Evolutionary conservation across 345 rosid species (phyloP).

Genomic region (Kandelia obovata): DNA sequence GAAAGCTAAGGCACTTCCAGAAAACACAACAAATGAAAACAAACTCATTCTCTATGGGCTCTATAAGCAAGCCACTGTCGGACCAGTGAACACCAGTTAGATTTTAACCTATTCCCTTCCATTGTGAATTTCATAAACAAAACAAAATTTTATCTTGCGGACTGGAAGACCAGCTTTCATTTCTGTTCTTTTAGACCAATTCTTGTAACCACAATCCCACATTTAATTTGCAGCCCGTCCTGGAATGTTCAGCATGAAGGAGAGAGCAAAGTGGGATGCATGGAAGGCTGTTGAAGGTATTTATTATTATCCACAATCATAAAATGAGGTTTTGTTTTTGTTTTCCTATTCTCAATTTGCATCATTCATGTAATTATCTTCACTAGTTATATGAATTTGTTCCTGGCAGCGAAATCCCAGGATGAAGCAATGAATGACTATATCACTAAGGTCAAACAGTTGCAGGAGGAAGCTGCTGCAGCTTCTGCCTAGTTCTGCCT

Average conservation of each 20-base stretch:
- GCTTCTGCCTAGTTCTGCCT: slow-evolving; percentile 24
- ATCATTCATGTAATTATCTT: no score
- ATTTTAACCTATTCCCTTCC: not conserved
- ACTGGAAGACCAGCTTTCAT: not conserved
- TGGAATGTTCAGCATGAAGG: slow-evolving; percentile 79
- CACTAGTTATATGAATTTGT: not conserved
- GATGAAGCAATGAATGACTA: slow-evolving; percentile 76
- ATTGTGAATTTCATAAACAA: not conserved
- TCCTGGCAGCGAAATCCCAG: slow-evolving; percentile 50
- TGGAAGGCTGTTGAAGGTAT: slow-evolving; percentile 96
- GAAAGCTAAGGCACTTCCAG: slow-evolving; percentile 61
- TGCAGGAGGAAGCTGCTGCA: slow-evolving; percentile 48
- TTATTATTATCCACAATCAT: not conserved
- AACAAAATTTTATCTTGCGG: not conserved
- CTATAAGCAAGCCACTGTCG: slow-evolving; percentile 75
- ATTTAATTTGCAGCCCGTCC: slow-evolving; percentile 57
- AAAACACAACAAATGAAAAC: slow-evolving; percentile 54
- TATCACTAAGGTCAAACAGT: slow-evolving; percentile 73
- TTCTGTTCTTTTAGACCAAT: not conserved
- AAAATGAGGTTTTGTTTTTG: not conserved
- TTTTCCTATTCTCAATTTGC: not conserved
- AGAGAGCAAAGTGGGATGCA: slow-evolving; percentile 94
- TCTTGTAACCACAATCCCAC: not conserved
- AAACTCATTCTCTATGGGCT: slow-evolving; percentile 79
- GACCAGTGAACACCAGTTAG: slow-evolving; percentile 73